Evolutionary conservation across 108 stramenopile species (phyloP).

Genomic region (Skeletonema menzelii): DNA sequence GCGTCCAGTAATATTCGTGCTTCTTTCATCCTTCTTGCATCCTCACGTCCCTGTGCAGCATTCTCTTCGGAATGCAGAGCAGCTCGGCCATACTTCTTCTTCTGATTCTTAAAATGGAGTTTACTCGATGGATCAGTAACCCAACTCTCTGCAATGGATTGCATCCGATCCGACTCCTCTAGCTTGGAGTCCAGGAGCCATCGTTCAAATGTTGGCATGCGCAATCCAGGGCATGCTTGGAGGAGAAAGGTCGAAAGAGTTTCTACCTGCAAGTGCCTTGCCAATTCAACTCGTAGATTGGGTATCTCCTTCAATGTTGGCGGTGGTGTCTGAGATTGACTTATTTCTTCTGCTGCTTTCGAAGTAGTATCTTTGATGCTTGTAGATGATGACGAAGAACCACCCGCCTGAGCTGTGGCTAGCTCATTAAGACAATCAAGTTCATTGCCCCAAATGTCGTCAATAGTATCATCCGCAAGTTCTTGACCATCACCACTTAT

Average conservation of each 20-base stretch:
- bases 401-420: conserved; percentile 6
- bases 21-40: conserved; percentile 17
- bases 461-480: neutral
- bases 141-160: conserved; percentile 18
- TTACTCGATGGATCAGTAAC: conserved; percentile 8
- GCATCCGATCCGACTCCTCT: conserved; percentile 47
- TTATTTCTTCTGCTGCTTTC: neutral
- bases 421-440: conserved; percentile 30
- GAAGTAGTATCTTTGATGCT: neutral
- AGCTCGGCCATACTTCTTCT: conserved; percentile 25
- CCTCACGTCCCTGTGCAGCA: neutral
- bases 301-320: conserved; percentile 44
- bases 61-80: conserved; percentile 12
- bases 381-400: neutral
- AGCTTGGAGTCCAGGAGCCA: conserved; percentile 75
- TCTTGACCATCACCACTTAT: neutral
- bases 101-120: neutral
- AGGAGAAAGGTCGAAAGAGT: conserved; percentile 60
- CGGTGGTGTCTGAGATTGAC: conserved; percentile 2
- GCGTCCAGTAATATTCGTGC: conserved; percentile 9
- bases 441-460: neutral
- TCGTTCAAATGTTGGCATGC: conserved; percentile 79
- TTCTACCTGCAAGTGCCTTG: conserved; percentile 61
- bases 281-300: conserved; percentile 62
- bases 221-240: conserved; percentile 35